Evolutionary conservation across 768 basidiomycete genomes (phyloP), one percentile per base, ranked within the genome.

Genomic region (Tricholoma sp.): DNA sequence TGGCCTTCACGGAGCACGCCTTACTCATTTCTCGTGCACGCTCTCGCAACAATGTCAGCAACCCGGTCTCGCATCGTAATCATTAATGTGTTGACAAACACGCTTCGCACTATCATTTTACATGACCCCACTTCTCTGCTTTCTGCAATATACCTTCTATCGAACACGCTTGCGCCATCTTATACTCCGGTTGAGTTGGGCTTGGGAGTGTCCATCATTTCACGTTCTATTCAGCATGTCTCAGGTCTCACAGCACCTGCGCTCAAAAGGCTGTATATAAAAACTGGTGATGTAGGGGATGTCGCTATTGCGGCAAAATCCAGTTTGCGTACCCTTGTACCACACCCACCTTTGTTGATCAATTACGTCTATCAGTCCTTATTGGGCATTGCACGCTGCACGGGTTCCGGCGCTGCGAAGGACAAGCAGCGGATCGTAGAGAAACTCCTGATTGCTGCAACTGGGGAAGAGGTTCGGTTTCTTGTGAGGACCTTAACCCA

Each of bases 401-500:
- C 84, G 69, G 93, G 94, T 0, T 77, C 80, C 62, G 91, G 93
- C 18, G 86, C 90, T 39, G 79, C 82, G 2, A 88, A 83, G 63
- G 78, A 83, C 58, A 94, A 92, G 67, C 88, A 89, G 51, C 83
- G 82, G 37, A 76, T 91, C 16, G 86, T 94, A 1, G 85, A 93
- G 66, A 87, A 82, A 64, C 76, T 96, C 21, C 80, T 96, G n/a
- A 81, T 96, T 5, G 80, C 90, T 9, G 88, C 94, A 0, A 82
- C 79, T 57, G 94, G 93, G 21, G 94, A 96, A 70, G 92, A 97
- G 72, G 79, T 83, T n/a, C 81, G 93, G 27, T 97, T 85, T 64
- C 76, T 96, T 41, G 86, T 88, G 29, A 80, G 90, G 37, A 90
- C 82, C 2, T 75, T 94, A 24, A 83, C 79, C 27, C 82, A 83